Percentiles rank a stretch among this genome's conserved stretches.
phyloP scores from a whole-genome alignment of 805 yeast genomes.

The Dipodascopsis tothii region DNA sequence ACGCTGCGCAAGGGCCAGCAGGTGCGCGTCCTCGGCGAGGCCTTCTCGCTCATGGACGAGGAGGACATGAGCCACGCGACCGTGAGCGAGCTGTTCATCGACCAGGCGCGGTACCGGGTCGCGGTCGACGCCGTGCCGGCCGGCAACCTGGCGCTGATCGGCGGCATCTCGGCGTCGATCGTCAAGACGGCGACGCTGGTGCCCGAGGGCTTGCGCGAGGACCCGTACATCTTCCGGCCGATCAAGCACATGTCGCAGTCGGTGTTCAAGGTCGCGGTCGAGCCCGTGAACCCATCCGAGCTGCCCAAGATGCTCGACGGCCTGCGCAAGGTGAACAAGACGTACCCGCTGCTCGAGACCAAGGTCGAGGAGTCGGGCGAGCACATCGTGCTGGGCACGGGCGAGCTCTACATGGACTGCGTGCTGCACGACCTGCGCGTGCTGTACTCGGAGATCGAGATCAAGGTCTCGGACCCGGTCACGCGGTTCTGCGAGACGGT shows the following conservation, averaged over 20 bases:
- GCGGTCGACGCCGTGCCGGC: conserved; percentile 46
- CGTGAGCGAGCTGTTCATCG: conserved; percentile 36
- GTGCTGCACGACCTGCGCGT: conserved; percentile 66
- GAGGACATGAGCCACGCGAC: conserved; percentile 43
- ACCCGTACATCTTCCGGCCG: conserved; percentile 35
- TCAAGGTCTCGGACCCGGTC: conserved; percentile 79
- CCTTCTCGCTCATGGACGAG: conserved; percentile 39
- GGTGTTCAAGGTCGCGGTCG: conserved; percentile 72
- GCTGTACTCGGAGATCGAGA: conserved; percentile 55
- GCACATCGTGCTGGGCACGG: conserved; percentile 69
- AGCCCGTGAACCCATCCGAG: conserved; percentile 73
- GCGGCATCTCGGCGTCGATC: conserved; percentile 53
- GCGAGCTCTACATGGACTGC: conserved; percentile 83
- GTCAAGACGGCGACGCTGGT: conserved; percentile 56
- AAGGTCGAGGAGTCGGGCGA: conserved; percentile 86
- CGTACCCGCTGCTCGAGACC: conserved; percentile 60
- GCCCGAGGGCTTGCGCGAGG: conserved; percentile 26
- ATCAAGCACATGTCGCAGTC: conserved; percentile 46
- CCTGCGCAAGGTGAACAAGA: conserved; percentile 50
- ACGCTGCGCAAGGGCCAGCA: conserved; percentile 40
- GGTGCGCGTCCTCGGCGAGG: conserved; percentile 53
- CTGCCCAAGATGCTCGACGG: conserved; percentile 67
- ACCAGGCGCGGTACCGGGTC: conserved; percentile 65
- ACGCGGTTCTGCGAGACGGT: conserved; percentile 75
- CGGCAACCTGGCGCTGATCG: conserved; percentile 63